These are phyloP conservation scores for Musa balbisiana DNA, from an alignment of 202 grass and related monocot species.

Conservation along the genomic window DNA sequence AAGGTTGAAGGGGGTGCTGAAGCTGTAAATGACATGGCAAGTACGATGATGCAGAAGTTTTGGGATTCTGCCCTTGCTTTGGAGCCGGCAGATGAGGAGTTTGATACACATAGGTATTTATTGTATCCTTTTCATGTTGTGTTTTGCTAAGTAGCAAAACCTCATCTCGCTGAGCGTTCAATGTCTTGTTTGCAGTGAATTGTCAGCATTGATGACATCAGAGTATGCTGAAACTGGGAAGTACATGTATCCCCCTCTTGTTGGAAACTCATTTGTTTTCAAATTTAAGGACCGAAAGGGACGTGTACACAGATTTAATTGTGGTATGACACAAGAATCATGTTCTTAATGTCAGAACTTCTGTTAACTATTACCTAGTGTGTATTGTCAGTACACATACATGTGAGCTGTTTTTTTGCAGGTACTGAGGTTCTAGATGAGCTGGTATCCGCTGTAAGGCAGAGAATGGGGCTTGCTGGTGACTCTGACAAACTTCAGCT, in stretches of 20 bases:
- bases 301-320: constrained; percentile 77
- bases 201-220: constrained; percentile 61
- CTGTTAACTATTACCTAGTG: background rate
- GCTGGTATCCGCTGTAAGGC: constrained; percentile 53
- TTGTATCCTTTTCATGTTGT: background rate
- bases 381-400: background rate
- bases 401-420: constrained; percentile 5
- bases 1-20: constrained; percentile 81
- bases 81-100: constrained; percentile 75
- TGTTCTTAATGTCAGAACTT: background rate
- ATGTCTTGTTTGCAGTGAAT: constrained; percentile 37
- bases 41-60: constrained; percentile 90
- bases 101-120: constrained; percentile 63
- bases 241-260: constrained; percentile 43
- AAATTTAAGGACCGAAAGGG: constrained; percentile 79
- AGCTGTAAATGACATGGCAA: constrained; percentile 78
- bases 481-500: constrained; percentile 59
- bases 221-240: constrained; percentile 63
- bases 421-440: constrained; percentile 59
- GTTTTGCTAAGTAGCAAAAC: background rate
- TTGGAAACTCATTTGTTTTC: constrained; percentile 80
- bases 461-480: constrained; percentile 47
- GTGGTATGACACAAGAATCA: constrained; percentile 33
- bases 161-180: background rate
- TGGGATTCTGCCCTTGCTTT: constrained; percentile 97